Evolutionary conservation across 192 early-diverging fungal genomes (phyloP), one percentile per base, ranked within the genome.

Genomic region (Phycomyces blakesleeanus): DNA sequence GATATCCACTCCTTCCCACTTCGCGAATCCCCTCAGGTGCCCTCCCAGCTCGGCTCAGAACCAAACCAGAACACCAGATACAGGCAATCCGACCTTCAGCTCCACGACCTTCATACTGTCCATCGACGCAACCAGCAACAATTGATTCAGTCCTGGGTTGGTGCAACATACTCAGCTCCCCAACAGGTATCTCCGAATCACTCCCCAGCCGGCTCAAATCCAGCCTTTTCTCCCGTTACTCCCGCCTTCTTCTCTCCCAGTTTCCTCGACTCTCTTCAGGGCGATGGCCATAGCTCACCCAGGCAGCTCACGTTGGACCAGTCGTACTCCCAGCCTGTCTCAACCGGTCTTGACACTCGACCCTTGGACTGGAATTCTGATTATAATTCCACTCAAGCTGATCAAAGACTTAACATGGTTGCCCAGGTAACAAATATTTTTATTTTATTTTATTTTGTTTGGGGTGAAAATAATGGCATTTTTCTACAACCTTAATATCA

Each of bases 201-300:
- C 4, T 56, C 51, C 5, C 29, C 63, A 18, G 22, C 63, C 44
- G 4, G 29, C 29, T 34, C 73, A 64, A 20, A 14, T 22, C 51
- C 51, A 20, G 21, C 26, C 5, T 52, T 39, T 55, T 69, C 76
- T 40, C 87, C 85, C 7, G 73, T 73, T 10, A 87, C 85, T n/a
- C 87, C 87, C 0, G 82, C 78, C 18, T 87, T 89, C 75, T 89
- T 89, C 47, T 82, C 86, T 47, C 85, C 88, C n/a, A 80, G 76
- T 52, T 89, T 89, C 63, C 72, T 83, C 44, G 85, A 85, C 12
- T 79, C 88, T 3, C 68, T 89, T 38, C 73, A 73, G 57, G 76
- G 67, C 64, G 80, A 67, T 27, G 76, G 51, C 7, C 29, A 7
- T 34, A 69, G 60, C 68, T 71, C 55, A 55, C 73, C 7, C 67